Base-by-base conservation (phyloP, 306 rosid species). In the Lagenaria siceraria region DNA sequence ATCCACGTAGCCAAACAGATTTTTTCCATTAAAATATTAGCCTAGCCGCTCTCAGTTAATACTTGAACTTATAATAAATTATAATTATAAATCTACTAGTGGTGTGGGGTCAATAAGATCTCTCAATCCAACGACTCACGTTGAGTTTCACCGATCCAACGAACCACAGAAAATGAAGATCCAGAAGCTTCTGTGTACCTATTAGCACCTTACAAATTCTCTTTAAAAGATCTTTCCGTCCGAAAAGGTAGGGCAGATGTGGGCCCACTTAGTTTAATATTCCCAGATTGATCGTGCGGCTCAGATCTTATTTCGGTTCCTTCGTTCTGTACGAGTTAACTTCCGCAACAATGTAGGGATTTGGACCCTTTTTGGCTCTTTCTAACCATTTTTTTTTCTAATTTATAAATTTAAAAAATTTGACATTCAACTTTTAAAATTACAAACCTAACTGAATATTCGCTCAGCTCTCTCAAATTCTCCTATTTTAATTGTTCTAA, bases 1-100 rank as follows among this genome's bases (percentile, higher is more conserved):
- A 66, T 66, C 74, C 74, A 66, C 74, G 74, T 66, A 40, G 21
- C 74, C 74, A 66, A 66, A 66, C 74, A 40, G 10, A 21, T 38
- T 66, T 5, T 15, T 38, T 42, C 46, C 51, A 51, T 6, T 5
- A 51, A 51, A 17, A 51, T 51, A 46, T 46, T 46, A 46, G 52
- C 55, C 15, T n/a, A 38, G 29, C 73, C 73, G 74, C 74, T 53
- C 52, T 22, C 14, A n/a, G 0, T 38, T 60, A 5, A n/a, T n/a
- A n/a, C n/a, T n/a, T n/a, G n/a, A 10, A 58, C n/a, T 60, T 66
- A 18, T 4, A 14, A 66, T 0, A 4, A 66, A 5, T 15, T 51
- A 4, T 1, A 36, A n/a, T n/a, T 11, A 66, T 4, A 64, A 35
- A 21, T 65, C 19, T 2, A 35, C 1, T 46, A 11, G 2, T 1